Conservation (phyloP, 257 asterid genomes). For the Eustoma russellianum region DNA sequence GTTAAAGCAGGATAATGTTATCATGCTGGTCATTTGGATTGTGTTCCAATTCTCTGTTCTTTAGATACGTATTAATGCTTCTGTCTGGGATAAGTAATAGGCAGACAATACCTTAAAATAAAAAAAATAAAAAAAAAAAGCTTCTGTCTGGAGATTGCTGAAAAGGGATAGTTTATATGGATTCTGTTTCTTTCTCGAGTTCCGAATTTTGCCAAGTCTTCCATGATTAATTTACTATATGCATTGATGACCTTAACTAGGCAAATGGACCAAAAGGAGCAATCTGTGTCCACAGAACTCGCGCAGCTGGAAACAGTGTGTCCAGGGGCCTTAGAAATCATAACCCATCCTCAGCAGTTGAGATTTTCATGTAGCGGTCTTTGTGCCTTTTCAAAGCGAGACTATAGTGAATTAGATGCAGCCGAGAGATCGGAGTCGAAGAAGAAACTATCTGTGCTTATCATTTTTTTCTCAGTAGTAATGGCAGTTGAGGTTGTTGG, state of each 20-base stretch:
- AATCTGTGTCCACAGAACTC: slow-evolving; percentile 16
- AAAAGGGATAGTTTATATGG: too few species aligned
- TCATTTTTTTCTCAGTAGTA: slow-evolving; percentile 37
- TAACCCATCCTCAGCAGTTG: slow-evolving; percentile 11
- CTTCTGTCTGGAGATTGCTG: not conserved
- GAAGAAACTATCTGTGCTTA: slow-evolving; percentile 48
- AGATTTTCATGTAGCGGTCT: slow-evolving; percentile 38
- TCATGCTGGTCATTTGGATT: too few species aligned
- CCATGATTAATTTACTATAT: slow-evolving; percentile 5
- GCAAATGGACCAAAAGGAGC: slow-evolving; percentile 42
- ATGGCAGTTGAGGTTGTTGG: slow-evolving; percentile 69
- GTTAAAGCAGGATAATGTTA: too few species aligned
- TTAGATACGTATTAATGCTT: not conserved
- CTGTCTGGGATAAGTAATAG: too few species aligned
- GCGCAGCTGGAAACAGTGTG: slow-evolving; percentile 19
- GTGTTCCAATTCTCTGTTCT: not conserved
- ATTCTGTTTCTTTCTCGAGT: too few species aligned
- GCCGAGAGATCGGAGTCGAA: slow-evolving; percentile 50
- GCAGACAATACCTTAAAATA: too few species aligned
- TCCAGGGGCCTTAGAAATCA: slow-evolving; percentile 13
- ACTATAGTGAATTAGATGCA: slow-evolving; percentile 25
- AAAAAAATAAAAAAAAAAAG: not conserved
- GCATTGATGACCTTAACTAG: slow-evolving; percentile 7
- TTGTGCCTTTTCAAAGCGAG: slow-evolving; percentile 57
- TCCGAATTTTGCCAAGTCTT: not conserved